Base-by-base conservation (phyloP, 2,329 filamentous ascomycete species). In the Aspergillus melleus region DNA sequence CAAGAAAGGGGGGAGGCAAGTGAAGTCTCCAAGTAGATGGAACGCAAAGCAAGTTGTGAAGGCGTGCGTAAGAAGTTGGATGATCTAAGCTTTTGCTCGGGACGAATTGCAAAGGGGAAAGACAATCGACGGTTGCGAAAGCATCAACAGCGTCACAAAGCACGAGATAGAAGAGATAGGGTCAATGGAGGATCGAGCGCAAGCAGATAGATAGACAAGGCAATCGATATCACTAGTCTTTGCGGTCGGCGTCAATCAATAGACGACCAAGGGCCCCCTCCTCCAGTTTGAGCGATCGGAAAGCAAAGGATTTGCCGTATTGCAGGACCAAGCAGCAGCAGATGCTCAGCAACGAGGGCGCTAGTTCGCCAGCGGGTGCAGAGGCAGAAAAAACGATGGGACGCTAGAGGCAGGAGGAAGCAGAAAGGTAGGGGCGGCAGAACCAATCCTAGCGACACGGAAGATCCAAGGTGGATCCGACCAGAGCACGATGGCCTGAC, bases 401-500 rank as follows among this genome's bases (percentile, higher is more conserved):
- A 61, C 60, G 61, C 64, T 64, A 61, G 57, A 54, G 61, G 60
- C 39, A 69, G 60, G 55, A 64, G 55, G 60, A 60, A 66, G 58
- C 61, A 66, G 62, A 63, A 58, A 61, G 62, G 60, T 59, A 57
- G 58, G 54, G 61, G 64, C 64, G 64, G 64, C 52, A 62, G 60
- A 39, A 61, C 70, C 69, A 72, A 73, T 71, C 63, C 70, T 67
- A 70, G 68, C 64, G 61, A 26, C 54, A 64, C 61, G 66, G 65
- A 67, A 60, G 62, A 58, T 65, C 36, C 52, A 63, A 52, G 61
- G 68, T 72, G 68, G 69, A 67, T 56, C 66, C 61, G 62, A 64
- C 54, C 58, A 61, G 52, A 61, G 64, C 61, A 70, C 62, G 65
- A 71, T 72, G 70, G 69, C 65, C 68, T 72, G 70, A 70, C 61